phyloP scores from a whole-genome alignment of 2,329 filamentous ascomycete genomes.

The Helicocarpus griseus region DNA sequence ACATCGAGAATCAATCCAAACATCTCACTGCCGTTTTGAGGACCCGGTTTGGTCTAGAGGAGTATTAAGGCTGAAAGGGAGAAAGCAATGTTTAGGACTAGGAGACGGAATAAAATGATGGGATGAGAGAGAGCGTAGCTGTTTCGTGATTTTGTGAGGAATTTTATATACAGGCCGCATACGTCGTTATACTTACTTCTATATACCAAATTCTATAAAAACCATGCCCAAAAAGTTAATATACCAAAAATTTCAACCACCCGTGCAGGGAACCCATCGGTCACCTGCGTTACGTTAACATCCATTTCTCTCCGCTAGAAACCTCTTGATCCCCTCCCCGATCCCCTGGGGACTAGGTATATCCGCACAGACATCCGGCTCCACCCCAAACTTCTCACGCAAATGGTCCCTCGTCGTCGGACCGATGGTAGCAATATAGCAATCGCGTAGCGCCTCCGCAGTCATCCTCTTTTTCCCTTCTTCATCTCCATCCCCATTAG shows the following conservation, averaged over 20 bases:
- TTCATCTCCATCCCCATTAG: slow-evolving; percentile 1
- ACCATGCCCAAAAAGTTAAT: background rate
- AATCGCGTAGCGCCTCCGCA: slow-evolving; percentile 25
- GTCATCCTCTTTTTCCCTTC: slow-evolving; percentile 16
- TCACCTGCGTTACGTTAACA: background rate
- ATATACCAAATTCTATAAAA: no score
- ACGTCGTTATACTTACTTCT: no score
- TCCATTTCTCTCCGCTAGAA: slow-evolving; percentile 22
- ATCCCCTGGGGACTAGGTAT: slow-evolving; percentile 76
- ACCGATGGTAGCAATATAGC: slow-evolving; percentile 76
- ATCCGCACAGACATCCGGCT: slow-evolving; percentile 56
- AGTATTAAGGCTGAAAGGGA: no score
- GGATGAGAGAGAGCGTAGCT: no score
- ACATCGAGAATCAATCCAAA: no score
- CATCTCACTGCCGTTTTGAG: no score
- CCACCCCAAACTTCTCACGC: slow-evolving; percentile 30
- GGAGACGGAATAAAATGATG: no score
- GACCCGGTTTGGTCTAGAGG: no score
- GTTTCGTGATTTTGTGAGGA: no score
- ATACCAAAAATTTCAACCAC: background rate
- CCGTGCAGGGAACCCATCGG: background rate
- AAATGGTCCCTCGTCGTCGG: slow-evolving; percentile 81
- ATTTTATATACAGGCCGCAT: no score
- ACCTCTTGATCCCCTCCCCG: slow-evolving; percentile 53
- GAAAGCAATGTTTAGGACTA: no score